Percentiles rank a stretch among this genome's conserved stretches.
Evolutionary conservation across 2,329 filamentous ascomycete genomes (phyloP).

Genomic region (Penicillium thymicola): DNA sequence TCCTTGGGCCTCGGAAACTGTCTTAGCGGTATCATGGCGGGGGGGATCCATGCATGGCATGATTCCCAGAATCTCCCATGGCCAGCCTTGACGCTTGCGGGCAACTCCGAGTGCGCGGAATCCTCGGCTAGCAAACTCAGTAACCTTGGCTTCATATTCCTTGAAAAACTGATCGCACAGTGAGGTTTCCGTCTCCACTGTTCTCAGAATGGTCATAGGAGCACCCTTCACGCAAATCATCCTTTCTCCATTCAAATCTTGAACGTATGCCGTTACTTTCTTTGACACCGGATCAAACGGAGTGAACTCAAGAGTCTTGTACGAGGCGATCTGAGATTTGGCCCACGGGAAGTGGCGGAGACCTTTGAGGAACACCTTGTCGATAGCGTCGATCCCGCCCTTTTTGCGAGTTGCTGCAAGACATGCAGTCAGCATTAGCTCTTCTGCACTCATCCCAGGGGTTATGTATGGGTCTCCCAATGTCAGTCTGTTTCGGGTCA

Average conservation of each 20-base stretch:
- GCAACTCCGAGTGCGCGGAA: constrained; percentile 93
- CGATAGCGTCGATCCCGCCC: constrained; percentile 92
- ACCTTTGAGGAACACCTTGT: constrained; percentile 89
- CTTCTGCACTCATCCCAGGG: constrained; percentile 75
- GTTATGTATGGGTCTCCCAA: constrained; percentile 81
- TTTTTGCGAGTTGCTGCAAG: constrained; percentile 88
- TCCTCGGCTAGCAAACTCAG: constrained; percentile 86
- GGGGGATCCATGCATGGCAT: constrained; percentile 93
- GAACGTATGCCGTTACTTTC: constrained; percentile 80
- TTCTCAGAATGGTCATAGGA: constrained; percentile 81
- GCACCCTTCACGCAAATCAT: constrained; percentile 91
- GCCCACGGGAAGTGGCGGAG: constrained; percentile 78
- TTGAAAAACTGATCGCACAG: constrained; percentile 71
- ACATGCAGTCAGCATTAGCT: constrained; percentile 89
- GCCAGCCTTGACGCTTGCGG: constrained; percentile 75
- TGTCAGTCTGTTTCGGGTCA: constrained; percentile 93
- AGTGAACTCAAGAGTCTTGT: constrained; percentile 78
- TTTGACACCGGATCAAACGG: constrained; percentile 93
- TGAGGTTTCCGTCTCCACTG: constrained; percentile 76
- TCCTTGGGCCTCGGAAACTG: constrained; percentile 82
- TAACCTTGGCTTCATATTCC: constrained; percentile 89
- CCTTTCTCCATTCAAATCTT: constrained; percentile 77
- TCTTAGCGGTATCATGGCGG: constrained; percentile 84
- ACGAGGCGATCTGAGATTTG: constrained; percentile 76
- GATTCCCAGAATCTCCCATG: constrained; percentile 90